phyloP scores from a whole-genome alignment of 495 filamentous ascomycete genomes.

The Penicillium roqueforti region DNA sequence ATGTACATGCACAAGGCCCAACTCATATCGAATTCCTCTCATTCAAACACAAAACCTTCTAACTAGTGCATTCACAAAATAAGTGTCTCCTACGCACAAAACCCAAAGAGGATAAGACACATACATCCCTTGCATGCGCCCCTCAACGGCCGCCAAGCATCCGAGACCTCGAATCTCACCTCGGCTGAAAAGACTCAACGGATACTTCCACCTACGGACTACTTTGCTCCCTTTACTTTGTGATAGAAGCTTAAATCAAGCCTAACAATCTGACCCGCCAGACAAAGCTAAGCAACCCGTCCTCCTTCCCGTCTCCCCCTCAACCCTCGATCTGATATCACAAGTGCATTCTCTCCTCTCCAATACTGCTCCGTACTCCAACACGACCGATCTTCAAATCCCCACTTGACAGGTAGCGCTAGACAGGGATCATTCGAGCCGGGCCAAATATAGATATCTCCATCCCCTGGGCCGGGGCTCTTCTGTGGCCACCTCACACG shows the following conservation, averaged over 20 bases:
- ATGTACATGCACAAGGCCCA: too few relatives aligned
- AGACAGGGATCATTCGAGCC: conserved; percentile 6
- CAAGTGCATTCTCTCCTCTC: background rate
- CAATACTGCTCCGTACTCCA: background rate
- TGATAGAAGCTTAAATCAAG: background rate
- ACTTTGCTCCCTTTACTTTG: too few relatives aligned
- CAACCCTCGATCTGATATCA: conserved; percentile 1
- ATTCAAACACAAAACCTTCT: background rate
- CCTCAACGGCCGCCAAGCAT: background rate
- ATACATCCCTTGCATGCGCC: conserved; percentile 2
- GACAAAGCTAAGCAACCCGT: background rate
- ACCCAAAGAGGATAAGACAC: background rate
- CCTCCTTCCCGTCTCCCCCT: too few relatives aligned
- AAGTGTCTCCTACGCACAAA: too few relatives aligned
- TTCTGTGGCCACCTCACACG: conserved; percentile 6
- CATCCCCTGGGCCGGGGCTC: background rate
- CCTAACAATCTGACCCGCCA: background rate
- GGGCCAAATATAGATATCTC: background rate
- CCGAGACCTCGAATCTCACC: background rate
- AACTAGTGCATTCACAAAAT: background rate
- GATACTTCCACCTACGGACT: too few relatives aligned
- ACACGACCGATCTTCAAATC: background rate
- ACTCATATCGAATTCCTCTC: background rate
- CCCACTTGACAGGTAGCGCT: conserved; percentile 5
- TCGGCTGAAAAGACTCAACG: background rate